Evolutionary conservation across 371 early-diverging fungal species (phyloP).

Genomic region (Actinomortierella ambigua): DNA sequence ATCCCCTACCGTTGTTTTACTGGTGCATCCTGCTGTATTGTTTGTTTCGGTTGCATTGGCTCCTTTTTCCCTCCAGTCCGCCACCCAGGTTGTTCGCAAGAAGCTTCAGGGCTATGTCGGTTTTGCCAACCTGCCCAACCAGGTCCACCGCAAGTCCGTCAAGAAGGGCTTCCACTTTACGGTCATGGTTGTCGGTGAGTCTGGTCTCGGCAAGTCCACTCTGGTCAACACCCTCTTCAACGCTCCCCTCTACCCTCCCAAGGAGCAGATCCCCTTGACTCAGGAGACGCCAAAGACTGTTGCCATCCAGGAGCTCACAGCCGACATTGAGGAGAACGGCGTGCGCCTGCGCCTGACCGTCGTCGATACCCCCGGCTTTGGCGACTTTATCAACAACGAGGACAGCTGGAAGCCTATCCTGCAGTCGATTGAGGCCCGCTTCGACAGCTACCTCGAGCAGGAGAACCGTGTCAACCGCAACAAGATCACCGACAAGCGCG

Average conservation of each 20-base stretch:
- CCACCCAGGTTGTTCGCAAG: constrained; percentile 62
- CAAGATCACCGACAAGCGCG: constrained; percentile 88
- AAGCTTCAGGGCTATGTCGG: constrained; percentile 96
- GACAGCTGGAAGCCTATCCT: constrained; percentile 96
- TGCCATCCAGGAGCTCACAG: constrained; percentile 91
- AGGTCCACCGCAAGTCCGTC: constrained; percentile 97
- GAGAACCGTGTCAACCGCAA: constrained; percentile 90
- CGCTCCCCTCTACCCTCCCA: constrained; percentile 87
- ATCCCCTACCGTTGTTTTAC: no score
- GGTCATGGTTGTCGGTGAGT: constrained; percentile 97
- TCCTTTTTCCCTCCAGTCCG: constrained; percentile 16
- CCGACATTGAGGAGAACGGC: constrained; percentile 87
- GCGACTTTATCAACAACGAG: constrained; percentile 96
- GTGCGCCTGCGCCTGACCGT: constrained; percentile 94
- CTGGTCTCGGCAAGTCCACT: constrained; percentile 99
- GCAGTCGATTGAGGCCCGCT: constrained; percentile 94
- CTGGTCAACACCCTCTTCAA: constrained; percentile 98
- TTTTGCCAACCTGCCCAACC: constrained; percentile 98
- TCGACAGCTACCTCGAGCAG: constrained; percentile 94
- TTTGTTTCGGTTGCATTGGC: not conserved
- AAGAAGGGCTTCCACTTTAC: constrained; percentile 99
- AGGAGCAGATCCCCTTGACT: constrained; percentile 79
- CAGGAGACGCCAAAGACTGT: constrained; percentile 92
- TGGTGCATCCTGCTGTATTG: no score
- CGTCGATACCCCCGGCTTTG: constrained; percentile 95